These are phyloP conservation scores for Talaromyces amestolkiae DNA, from an alignment of 2,329 filamentous ascomycete species.

Conservation along the genomic window DNA sequence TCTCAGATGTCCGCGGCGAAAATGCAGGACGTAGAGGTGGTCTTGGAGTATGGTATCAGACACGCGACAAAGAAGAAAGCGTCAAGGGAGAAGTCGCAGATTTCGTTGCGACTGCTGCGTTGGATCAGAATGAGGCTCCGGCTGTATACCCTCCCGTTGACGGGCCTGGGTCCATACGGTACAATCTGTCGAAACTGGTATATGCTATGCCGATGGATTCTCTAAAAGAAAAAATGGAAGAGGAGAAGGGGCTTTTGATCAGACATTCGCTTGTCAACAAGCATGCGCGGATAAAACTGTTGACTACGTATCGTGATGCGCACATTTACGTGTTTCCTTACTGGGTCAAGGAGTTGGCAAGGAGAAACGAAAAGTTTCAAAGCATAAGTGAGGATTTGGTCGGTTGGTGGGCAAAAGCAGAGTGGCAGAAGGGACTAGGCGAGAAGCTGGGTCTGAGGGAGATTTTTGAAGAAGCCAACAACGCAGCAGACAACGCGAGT, in stretches of 20 bases:
- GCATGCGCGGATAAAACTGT: slow-evolving; percentile 73
- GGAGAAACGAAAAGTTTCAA: slow-evolving; percentile 75
- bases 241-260: slow-evolving; percentile 64
- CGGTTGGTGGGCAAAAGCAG: slow-evolving; percentile 92
- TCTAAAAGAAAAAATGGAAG: slow-evolving; percentile 76
- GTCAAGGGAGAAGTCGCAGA: slow-evolving; percentile 91
- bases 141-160: slow-evolving; percentile 55
- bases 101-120: slow-evolving; percentile 75
- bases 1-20: slow-evolving; percentile 54
- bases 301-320: slow-evolving; percentile 81
- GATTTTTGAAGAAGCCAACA: slow-evolving; percentile 49
- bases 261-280: slow-evolving; percentile 72
- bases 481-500: slow-evolving; percentile 32
- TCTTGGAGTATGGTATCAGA: slow-evolving; percentile 87
- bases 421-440: slow-evolving; percentile 79
- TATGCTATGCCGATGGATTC: slow-evolving; percentile 86
- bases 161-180: slow-evolving; percentile 60
- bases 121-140: slow-evolving; percentile 53
- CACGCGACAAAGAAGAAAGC: slow-evolving; percentile 66
- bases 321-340: slow-evolving; percentile 93
- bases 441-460: slow-evolving; percentile 72
- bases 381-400: slow-evolving; percentile 88
- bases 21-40: slow-evolving; percentile 68
- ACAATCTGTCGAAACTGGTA: slow-evolving; percentile 73
- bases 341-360: slow-evolving; percentile 84